Conservation (phyloP, 1,284 basidiomycete species). For the Naganishia sp. region DNA sequence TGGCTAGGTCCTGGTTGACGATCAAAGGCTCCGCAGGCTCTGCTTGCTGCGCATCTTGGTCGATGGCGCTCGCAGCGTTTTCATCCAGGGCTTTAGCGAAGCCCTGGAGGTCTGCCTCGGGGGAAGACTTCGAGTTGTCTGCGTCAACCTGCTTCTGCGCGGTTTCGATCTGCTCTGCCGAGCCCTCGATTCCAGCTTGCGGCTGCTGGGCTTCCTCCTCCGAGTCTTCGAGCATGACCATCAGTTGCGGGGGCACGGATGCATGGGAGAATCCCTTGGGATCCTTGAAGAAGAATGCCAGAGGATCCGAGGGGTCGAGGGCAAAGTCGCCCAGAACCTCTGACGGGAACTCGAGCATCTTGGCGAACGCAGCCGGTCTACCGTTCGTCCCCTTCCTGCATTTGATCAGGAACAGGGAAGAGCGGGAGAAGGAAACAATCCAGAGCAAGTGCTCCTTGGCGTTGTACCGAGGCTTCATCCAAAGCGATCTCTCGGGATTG, state of each 20-base stretch:
- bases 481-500: constrained; percentile 12
- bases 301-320: constrained; percentile 13
- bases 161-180: not conserved
- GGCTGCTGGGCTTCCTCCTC: not conserved
- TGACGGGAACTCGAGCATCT: constrained; percentile 25
- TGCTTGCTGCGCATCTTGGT: not conserved
- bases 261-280: constrained; percentile 29
- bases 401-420: constrained; percentile 28
- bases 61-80: constrained; percentile 7
- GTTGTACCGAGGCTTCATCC: constrained; percentile 22
- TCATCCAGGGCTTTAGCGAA: constrained; percentile 12
- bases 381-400: not conserved
- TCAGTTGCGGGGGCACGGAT: constrained; percentile 3
- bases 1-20: constrained; percentile 13
- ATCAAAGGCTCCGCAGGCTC: not conserved
- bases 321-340: constrained; percentile 23
- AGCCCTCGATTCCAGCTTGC: not conserved
- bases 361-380: constrained; percentile 5
- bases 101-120: not conserved
- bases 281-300: constrained; percentile 28
- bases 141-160: not conserved
- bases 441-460: constrained; percentile 15
- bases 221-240: constrained; percentile 16
- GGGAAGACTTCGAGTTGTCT: too few relatives aligned
- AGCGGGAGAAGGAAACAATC: constrained; percentile 21